These are phyloP conservation scores for Schwanniomyces etchellsii DNA, from an alignment of 1,139 yeast genomes.

Conservation along the genomic window DNA sequence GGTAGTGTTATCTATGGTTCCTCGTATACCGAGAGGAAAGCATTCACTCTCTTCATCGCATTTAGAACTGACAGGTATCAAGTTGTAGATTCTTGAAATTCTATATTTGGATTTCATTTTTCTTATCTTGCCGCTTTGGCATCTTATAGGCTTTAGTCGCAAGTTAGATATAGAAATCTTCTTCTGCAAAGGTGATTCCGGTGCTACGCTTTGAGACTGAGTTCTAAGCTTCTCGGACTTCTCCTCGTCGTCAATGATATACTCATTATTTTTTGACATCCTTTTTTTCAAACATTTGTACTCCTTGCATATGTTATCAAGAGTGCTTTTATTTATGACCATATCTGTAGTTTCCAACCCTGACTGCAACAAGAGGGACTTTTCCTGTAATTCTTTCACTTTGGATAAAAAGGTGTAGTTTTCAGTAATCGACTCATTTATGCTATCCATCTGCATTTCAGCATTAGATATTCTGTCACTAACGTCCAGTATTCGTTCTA, in stretches of 20 bases:
- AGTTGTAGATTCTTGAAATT: conserved; percentile 32
- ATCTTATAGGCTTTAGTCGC: conserved; percentile 36
- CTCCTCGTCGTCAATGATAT: conserved; percentile 1
- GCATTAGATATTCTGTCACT: conserved; percentile 18
- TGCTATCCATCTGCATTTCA: conserved; percentile 29
- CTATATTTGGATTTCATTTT: conserved; percentile 40
- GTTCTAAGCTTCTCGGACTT: background rate
- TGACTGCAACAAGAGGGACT: conserved; percentile 30
- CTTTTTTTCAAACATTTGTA: conserved; percentile 26
- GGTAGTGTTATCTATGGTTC: too few species aligned
- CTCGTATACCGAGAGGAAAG: too few species aligned
- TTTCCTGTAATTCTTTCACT: conserved; percentile 27
- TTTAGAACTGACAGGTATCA: conserved; percentile 21
- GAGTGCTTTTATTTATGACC: conserved; percentile 40
- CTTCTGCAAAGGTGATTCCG: conserved; percentile 9
- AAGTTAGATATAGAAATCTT: conserved; percentile 33
- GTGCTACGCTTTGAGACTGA: background rate
- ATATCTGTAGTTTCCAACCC: conserved; percentile 26
- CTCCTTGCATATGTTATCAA: conserved; percentile 45
- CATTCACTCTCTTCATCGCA: too few species aligned
- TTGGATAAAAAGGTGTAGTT: conserved; percentile 20
- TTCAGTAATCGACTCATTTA: conserved; percentile 16
- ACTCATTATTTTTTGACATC: background rate
- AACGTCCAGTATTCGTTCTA: conserved; percentile 15
- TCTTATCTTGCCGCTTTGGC: conserved; percentile 26